Conservation (phyloP, 2,329 filamentous ascomycete genomes). For the Tympanopsis confertula region DNA sequence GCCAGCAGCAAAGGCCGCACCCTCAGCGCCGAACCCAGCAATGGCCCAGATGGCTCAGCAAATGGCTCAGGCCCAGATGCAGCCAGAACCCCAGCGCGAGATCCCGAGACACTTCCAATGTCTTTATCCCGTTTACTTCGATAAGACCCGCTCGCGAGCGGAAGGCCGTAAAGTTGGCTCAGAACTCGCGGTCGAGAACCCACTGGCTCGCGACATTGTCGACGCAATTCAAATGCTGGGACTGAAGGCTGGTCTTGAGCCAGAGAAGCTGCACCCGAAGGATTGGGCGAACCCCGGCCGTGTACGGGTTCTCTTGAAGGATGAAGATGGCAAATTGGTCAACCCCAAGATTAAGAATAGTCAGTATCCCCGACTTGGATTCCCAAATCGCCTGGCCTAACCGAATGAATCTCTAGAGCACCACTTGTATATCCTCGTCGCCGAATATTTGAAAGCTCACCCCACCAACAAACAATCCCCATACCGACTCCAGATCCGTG, state of each 20-base stretch:
- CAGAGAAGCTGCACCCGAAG: conserved; percentile 1
- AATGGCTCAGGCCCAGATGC: too few relatives aligned
- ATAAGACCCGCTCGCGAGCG: neutral
- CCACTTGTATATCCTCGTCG: conserved; percentile 1
- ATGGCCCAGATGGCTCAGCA: too few relatives aligned
- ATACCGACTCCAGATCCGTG: neutral
- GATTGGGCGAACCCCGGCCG: conserved; percentile 1
- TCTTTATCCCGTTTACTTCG: conserved; percentile 1
- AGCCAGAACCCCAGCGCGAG: neutral
- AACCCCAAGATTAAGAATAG: conserved; percentile 1
- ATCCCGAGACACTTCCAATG: neutral
- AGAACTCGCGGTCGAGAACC: neutral
- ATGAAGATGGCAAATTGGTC: neutral
- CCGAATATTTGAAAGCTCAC: neutral
- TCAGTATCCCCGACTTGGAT: neutral
- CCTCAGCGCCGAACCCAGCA: neutral
- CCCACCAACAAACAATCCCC: neutral
- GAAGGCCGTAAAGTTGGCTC: conserved; percentile 1
- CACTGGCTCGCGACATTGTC: neutral
- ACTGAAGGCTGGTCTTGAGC: neutral
- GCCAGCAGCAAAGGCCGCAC: neutral
- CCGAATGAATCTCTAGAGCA: neutral
- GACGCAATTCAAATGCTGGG: neutral
- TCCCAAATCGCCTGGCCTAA: too few relatives aligned
- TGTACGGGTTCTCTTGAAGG: neutral